These are phyloP conservation scores for Solanum hybrid DNA, from an alignment of 305 asterid genomes.

Conservation along the genomic window DNA sequence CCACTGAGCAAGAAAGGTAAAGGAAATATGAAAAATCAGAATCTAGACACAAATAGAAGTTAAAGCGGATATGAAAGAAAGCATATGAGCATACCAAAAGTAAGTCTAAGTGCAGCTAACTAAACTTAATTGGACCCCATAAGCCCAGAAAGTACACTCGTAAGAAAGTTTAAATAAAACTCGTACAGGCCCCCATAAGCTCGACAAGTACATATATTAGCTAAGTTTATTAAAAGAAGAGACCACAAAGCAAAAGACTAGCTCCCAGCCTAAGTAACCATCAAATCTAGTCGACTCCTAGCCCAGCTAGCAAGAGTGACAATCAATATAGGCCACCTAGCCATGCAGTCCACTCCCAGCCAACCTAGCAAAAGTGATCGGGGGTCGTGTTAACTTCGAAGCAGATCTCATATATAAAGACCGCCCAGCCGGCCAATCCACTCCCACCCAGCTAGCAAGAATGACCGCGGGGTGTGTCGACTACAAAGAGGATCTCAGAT, in stretches of 20 bases:
- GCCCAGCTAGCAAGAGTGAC: background rate
- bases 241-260: background rate
- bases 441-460: background rate
- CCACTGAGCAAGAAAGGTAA: background rate
- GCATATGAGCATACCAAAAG: background rate
- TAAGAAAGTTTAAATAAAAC: background rate
- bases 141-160: background rate
- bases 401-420: no score
- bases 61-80: background rate
- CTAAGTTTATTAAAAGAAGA: background rate
- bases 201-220: background rate
- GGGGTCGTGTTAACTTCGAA: background rate
- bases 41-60: background rate
- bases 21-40: background rate
- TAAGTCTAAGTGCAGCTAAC: background rate
- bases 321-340: background rate
- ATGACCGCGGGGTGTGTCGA: rapidly evolving
- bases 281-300: background rate
- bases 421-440: background rate
- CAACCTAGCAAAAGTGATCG: background rate
- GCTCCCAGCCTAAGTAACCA: background rate
- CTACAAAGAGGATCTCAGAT: background rate
- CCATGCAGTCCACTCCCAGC: background rate
- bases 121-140: background rate
- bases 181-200: background rate